Base-by-base conservation (phyloP, 257 asterid species). In the Knoxia roxburghii region DNA sequence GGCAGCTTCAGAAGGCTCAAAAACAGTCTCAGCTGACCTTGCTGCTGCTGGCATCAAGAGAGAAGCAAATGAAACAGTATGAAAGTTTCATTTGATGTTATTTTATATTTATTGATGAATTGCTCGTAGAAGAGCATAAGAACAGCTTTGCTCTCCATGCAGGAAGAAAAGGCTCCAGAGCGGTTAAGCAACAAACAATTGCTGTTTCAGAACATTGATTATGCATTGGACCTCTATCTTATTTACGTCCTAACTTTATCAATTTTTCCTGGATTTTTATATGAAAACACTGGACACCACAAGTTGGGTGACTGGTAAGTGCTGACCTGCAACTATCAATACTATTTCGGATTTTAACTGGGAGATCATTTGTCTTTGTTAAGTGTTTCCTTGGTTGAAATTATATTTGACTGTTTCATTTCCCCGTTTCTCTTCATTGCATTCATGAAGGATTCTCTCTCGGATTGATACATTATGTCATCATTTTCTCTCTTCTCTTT, bases 231-330 rank as follows among this genome's bases (percentile, higher is more conserved):
- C 65, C 73, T 88, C 26, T 89, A 32, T 68, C 59, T 87, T 55
- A 85, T 82, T 6, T 89, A 80, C 26, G 89, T 76, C 17, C 77
- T 89, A 60, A 86, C 96, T 10, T 49, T 89, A 51, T 92, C 97
- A 1, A 89, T 92, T 40, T 79, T 89, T 58, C 96, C 97, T 0
- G 96, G 97, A 50, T 92, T 92, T 77, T 82, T 89, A 69, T 89
- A 79, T 7, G 96, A 92, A 61, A 89, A 92, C 76, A 87, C 97
- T 6, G 98, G 99, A 8, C 18, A 43, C 3, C 99, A 90, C 82
- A 69, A 76, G 20, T 73, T 92, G 6, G 95, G 94, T 8, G 79
- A 89, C 48, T 91, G 98, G 98, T 89, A 81, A 77, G 76, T 71
- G 15, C 21, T 46, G 20, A 26, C 17, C 10, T 29, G 12, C n/a